phyloP scores from a whole-genome alignment of 2,329 filamentous ascomycete genomes.

The Taxawa tesnikishii region DNA sequence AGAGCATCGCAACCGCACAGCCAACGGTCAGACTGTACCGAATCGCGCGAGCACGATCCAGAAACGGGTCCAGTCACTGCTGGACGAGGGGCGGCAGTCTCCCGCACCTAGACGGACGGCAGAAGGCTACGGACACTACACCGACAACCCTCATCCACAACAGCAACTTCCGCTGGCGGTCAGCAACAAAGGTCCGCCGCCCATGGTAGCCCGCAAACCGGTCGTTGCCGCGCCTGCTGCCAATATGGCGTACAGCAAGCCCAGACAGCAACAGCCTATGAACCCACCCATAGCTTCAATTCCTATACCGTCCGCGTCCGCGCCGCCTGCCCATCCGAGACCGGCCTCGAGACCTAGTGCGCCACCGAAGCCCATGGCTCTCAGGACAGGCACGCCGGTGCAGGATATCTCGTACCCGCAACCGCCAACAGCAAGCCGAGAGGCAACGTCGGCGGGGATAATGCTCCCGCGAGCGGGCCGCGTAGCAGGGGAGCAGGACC shows the following conservation, averaged over 20 bases:
- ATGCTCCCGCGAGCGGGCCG: too few relatives aligned
- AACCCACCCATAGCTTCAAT: conserved; percentile 4
- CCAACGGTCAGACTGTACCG: conserved; percentile 46
- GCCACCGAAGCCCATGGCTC: conserved; percentile 49
- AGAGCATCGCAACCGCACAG: conserved; percentile 69
- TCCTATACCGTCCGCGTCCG: not conserved
- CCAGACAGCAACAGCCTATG: conserved; percentile 9
- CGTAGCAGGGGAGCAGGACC: conserved; percentile 5
- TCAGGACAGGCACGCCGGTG: conserved; percentile 34
- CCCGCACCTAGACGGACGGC: conserved; percentile 57
- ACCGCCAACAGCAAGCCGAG: not conserved
- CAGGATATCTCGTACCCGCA: conserved; percentile 9
- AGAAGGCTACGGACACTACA: conserved; percentile 81
- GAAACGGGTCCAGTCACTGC: conserved; percentile 72
- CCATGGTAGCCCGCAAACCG: conserved; percentile 14
- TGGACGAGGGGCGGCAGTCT: conserved; percentile 60
- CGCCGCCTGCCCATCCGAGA: conserved; percentile 11
- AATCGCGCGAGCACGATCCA: conserved; percentile 76
- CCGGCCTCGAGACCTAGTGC: conserved; percentile 36
- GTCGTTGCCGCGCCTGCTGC: conserved; percentile 9
- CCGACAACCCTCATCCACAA: conserved; percentile 21
- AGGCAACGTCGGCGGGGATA: too few relatives aligned
- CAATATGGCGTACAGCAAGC: conserved; percentile 9
- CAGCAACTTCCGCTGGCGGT: too few relatives aligned
- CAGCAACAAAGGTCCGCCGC: conserved; percentile 10